Conservation (phyloP, 441 rosid genomes). For the Breynia disticha region DNA sequence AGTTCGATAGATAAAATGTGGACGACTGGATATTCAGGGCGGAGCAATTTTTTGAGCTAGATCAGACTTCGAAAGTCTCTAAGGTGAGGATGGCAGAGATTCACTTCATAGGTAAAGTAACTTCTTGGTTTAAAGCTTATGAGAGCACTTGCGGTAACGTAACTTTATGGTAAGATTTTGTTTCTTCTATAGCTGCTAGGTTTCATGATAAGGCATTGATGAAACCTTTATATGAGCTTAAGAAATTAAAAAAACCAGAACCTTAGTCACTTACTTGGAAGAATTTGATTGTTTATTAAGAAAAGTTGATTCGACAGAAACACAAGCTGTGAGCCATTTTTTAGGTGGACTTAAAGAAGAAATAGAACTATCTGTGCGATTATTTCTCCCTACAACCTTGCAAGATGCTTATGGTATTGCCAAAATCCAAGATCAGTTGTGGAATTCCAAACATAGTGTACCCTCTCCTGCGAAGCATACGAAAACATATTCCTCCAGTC, state of each 20-base stretch:
- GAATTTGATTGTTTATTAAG: not conserved
- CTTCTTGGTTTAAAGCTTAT: not conserved
- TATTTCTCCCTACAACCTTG: too few relatives aligned
- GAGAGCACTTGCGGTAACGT: not conserved
- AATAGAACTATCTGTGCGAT: too few relatives aligned
- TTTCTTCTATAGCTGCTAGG: not conserved
- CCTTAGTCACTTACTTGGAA: not conserved
- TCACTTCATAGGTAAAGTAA: not conserved
- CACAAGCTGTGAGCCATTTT: not conserved
- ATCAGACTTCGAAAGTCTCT: not conserved
- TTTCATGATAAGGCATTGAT: not conserved
- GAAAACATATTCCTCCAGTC: too few relatives aligned
- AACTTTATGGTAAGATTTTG: not conserved
- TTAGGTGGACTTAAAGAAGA: too few relatives aligned
- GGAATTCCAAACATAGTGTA: too few relatives aligned
- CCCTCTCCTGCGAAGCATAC: too few relatives aligned
- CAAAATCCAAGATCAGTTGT: too few relatives aligned
- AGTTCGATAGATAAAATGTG: not conserved
- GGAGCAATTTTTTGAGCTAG: not conserved
- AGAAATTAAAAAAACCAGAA: not conserved
- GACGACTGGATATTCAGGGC: not conserved
- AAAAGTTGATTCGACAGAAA: not conserved
- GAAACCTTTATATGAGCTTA: not conserved
- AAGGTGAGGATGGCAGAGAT: not conserved
- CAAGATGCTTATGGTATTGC: too few relatives aligned